These are phyloP conservation scores for Westerdykella sp. DNA, from an alignment of 2,329 filamentous ascomycete genomes.

Conservation along the genomic window DNA sequence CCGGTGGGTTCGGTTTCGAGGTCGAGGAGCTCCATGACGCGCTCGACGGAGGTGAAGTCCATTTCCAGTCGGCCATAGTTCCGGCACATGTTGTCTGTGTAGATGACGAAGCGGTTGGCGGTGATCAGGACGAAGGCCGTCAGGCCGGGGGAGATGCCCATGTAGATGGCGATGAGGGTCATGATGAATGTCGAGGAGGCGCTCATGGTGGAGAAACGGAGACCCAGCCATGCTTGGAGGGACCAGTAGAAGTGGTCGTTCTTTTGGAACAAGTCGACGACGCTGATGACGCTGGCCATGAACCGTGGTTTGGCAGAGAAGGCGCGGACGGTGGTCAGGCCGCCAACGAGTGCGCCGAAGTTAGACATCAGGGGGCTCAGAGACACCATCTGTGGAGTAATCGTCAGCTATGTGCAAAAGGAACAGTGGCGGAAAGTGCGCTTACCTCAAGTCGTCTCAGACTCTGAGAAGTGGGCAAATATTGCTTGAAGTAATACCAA, in stretches of 20 bases:
- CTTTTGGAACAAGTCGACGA: slow-evolving; percentile 83
- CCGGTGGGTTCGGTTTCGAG: slow-evolving; percentile 70
- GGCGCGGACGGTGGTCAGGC: slow-evolving; percentile 78
- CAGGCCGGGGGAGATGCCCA: slow-evolving; percentile 67
- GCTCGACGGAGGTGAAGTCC: slow-evolving; percentile 85
- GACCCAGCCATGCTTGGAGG: slow-evolving; percentile 76
- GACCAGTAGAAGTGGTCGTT: slow-evolving; percentile 96
- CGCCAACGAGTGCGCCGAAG: slow-evolving; percentile 80
- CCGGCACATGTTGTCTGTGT: slow-evolving; percentile 68
- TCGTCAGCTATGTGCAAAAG: slow-evolving; percentile 5
- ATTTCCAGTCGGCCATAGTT: slow-evolving; percentile 82
- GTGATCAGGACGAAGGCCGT: slow-evolving; percentile 78
- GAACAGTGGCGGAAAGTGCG: not conserved
- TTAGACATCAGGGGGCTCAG: slow-evolving; percentile 86
- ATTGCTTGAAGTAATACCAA: slow-evolving; percentile 66
- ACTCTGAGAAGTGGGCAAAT: slow-evolving; percentile 76
- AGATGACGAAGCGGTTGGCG: slow-evolving; percentile 58
- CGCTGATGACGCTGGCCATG: slow-evolving; percentile 69
- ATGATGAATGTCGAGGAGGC: slow-evolving; percentile 67
- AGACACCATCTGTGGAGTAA: slow-evolving; percentile 60
- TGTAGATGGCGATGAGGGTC: slow-evolving; percentile 67
- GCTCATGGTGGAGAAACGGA: slow-evolving; percentile 68
- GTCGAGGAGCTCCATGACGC: slow-evolving; percentile 73
- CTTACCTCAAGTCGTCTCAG: slow-evolving; percentile 65
- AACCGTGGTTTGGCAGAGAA: slow-evolving; percentile 75